Conservation (phyloP, 1,284 basidiomycete genomes). For the Vanrija sp. region DNA sequence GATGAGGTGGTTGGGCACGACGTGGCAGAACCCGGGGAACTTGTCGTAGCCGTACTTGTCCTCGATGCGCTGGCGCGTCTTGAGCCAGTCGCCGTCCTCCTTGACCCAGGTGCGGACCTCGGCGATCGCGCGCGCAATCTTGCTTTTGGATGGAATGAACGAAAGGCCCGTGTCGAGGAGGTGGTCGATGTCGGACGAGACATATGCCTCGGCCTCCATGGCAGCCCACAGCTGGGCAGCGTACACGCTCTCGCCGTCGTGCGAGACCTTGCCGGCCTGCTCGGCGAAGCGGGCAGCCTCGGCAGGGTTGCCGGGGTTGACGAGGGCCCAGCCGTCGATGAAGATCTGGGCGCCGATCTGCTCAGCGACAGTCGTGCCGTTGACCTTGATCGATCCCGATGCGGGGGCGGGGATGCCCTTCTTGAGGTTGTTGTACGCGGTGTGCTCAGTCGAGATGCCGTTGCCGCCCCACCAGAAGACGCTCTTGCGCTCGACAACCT, state of each 20-base stretch:
- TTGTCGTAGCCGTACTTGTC: conserved; percentile 9
- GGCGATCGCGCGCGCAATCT: background rate
- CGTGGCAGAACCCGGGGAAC: conserved; percentile 3
- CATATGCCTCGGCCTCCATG: conserved; percentile 6
- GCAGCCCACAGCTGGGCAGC: conserved; percentile 1
- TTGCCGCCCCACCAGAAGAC: conserved; percentile 7
- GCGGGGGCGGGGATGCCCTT: conserved; percentile 3
- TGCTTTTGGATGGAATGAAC: background rate
- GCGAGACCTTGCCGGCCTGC: too few relatives aligned
- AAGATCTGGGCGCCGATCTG: background rate
- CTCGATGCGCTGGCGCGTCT: conserved; percentile 4
- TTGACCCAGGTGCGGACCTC: conserved; percentile 4
- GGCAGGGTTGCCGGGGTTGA: too few relatives aligned
- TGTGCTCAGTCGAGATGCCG: conserved; percentile 36
- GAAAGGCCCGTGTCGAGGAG: conserved; percentile 2
- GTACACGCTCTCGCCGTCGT: too few relatives aligned
- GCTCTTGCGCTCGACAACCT: conserved; percentile 3
- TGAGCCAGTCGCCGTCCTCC: conserved; percentile 3
- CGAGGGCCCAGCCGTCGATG: too few relatives aligned
- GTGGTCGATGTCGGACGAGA: conserved; percentile 6
- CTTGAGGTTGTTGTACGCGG: conserved; percentile 22
- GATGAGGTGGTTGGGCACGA: conserved; percentile 6
- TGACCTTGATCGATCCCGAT: background rate
- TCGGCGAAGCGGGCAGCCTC: too few relatives aligned
- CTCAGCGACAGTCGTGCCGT: conserved; percentile 3